phyloP scores from a whole-genome alignment of 805 yeast genomes.

The Starmerella bacillaris region DNA sequence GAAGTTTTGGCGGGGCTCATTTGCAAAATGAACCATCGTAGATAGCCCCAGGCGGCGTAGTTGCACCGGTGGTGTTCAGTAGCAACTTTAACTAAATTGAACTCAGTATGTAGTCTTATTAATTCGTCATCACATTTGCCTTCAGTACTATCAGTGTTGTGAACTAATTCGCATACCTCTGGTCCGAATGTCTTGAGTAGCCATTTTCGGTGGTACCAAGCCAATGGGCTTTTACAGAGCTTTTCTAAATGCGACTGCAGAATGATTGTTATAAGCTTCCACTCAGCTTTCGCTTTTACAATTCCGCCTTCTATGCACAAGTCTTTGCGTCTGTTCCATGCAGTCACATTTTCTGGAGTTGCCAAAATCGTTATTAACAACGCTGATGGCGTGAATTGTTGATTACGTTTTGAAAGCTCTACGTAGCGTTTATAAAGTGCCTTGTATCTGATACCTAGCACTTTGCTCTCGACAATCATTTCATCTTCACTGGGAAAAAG shows the following conservation, averaged over 20 bases:
- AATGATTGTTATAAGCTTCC: slow-evolving; percentile 17
- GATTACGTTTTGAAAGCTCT: slow-evolving; percentile 3
- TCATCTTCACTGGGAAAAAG: neutral
- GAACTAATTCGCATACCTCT: no score
- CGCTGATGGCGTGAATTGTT: slow-evolving; percentile 3
- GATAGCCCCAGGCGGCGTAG: slow-evolving; percentile 32
- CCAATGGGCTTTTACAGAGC: slow-evolving; percentile 25
- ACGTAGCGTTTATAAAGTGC: slow-evolving; percentile 11
- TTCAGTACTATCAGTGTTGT: no score
- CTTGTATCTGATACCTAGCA: slow-evolving; percentile 16
- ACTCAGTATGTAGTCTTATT: slow-evolving; percentile 14
- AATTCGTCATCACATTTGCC: neutral
- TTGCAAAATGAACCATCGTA: slow-evolving; percentile 4
- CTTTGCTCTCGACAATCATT: neutral
- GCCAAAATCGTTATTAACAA: slow-evolving; percentile 19
- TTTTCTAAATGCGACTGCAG: slow-evolving; percentile 22
- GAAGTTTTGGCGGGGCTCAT: neutral
- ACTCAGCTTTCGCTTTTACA: slow-evolving; percentile 12
- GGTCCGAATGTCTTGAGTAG: slow-evolving; percentile 8
- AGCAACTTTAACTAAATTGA: slow-evolving; percentile 22
- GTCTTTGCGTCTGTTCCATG: slow-evolving; percentile 18
- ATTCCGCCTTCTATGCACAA: slow-evolving; percentile 8
- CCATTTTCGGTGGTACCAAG: slow-evolving; percentile 26
- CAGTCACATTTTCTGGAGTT: slow-evolving; percentile 20
- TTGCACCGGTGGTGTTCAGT: slow-evolving; percentile 29